Percentiles rank a stretch among this genome's conserved stretches.
phyloP scores from a whole-genome alignment of 2,329 filamentous ascomycete species.

The Aspergillus pseudoviridinutans region DNA sequence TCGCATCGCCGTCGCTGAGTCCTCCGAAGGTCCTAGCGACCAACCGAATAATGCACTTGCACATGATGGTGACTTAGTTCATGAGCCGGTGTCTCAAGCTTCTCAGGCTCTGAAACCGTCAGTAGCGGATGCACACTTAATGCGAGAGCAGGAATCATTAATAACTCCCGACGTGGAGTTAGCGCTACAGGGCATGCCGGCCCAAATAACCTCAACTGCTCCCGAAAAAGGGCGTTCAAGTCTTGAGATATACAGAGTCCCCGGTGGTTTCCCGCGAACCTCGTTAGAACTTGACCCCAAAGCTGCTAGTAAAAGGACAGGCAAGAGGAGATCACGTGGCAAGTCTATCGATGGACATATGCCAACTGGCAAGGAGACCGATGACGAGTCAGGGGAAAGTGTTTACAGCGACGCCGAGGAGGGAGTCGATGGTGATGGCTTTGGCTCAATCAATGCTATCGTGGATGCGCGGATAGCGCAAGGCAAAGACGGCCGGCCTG shows the following conservation, averaged over 20 bases:
- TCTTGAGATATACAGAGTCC: conserved; percentile 48
- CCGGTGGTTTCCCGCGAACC: conserved; percentile 55
- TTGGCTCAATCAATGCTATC: conserved; percentile 50
- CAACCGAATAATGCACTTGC: neutral
- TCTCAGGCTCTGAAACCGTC: neutral
- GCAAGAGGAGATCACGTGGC: conserved; percentile 4
- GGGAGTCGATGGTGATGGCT: conserved; percentile 41
- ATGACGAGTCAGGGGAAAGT: conserved; percentile 42
- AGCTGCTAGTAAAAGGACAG: conserved; percentile 6
- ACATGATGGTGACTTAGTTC: neutral
- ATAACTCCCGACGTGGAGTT: conserved; percentile 10
- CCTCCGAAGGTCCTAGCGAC: neutral
- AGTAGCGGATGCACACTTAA: neutral
- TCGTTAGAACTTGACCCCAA: conserved; percentile 20
- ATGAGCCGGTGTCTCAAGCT: neutral
- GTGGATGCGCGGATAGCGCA: conserved; percentile 18
- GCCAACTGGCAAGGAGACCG: conserved; percentile 23
- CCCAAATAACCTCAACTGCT: conserved; percentile 47
- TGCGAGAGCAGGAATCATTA: conserved; percentile 10
- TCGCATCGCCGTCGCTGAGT: neutral
- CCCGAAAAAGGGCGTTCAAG: conserved; percentile 35
- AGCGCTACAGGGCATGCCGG: conserved; percentile 41
- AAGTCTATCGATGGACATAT: conserved; percentile 3
- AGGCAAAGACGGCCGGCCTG: conserved; percentile 2
- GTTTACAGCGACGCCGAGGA: conserved; percentile 47